Evolutionary conservation across 331 rosid genomes (phyloP).

Genomic region (Erythrophleum ivorense): DNA sequence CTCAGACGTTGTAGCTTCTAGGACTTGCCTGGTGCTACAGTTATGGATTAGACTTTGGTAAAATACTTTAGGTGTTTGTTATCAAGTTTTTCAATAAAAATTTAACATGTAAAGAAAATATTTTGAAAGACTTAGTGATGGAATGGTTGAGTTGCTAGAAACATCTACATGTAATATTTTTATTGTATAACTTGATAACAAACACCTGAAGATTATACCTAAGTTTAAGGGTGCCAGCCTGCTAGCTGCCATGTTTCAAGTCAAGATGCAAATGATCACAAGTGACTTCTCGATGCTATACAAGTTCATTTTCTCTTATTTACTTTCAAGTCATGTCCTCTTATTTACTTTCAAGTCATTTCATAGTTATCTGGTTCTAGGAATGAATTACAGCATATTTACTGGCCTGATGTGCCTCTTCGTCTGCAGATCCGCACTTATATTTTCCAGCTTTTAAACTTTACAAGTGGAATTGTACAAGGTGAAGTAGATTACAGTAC

Average conservation of each 20-base stretch:
- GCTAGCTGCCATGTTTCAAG: constrained; percentile 33
- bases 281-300: constrained; percentile 43
- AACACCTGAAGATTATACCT: neutral
- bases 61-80: neutral
- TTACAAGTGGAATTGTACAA: neutral
- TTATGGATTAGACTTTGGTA: constrained; percentile 6
- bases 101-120: neutral
- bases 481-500: neutral
- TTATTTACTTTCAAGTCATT: constrained; percentile 38
- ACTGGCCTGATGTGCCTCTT: constrained; percentile 27
- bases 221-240: constrained; percentile 1
- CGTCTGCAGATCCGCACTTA: constrained; percentile 23
- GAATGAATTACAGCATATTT: constrained; percentile 28
- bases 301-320: constrained; percentile 31
- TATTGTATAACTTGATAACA: neutral
- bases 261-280: constrained; percentile 40
- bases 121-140: neutral
- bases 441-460: constrained; percentile 20
- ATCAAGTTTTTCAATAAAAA: constrained; percentile 8
- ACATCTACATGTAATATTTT: constrained; percentile 5
- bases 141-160: neutral
- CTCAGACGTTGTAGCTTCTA: neutral
- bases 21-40: constrained; percentile 28
- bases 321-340: too few relatives aligned
- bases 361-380: constrained; percentile 43